Conservation (phyloP, 1,284 basidiomycete genomes). For the Xerocomus cyaneibrunnescens region DNA sequence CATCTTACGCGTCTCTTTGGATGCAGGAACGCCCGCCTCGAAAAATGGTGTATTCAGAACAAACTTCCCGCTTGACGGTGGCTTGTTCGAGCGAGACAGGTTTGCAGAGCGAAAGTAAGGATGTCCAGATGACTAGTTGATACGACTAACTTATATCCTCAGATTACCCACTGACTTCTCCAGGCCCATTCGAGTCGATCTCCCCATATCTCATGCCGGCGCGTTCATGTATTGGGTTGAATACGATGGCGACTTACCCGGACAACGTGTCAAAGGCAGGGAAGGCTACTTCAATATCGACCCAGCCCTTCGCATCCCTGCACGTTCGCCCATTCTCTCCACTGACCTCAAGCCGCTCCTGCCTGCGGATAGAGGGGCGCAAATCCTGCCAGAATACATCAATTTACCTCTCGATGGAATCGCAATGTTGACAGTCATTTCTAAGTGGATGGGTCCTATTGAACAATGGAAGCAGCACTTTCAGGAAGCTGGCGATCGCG, state of each 20-base stretch:
- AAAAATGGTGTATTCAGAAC: slow-evolving; percentile 90
- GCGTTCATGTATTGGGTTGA: slow-evolving; percentile 94
- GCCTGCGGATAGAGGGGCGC: slow-evolving; percentile 47
- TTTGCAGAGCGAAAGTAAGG: slow-evolving; percentile 76
- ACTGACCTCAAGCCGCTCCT: slow-evolving; percentile 52
- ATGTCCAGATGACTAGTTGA: not conserved
- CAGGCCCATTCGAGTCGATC: slow-evolving; percentile 88
- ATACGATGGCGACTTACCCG: slow-evolving; percentile 65
- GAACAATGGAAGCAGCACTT: slow-evolving; percentile 77
- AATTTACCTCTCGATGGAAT: slow-evolving; percentile 83
- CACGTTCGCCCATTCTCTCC: slow-evolving; percentile 71
- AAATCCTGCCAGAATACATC: slow-evolving; percentile 49
- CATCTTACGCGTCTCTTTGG: slow-evolving; percentile 84
- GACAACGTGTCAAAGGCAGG: slow-evolving; percentile 70
- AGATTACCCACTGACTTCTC: slow-evolving; percentile 81
- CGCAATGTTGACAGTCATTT: slow-evolving; percentile 84
- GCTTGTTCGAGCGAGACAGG: slow-evolving; percentile 73
- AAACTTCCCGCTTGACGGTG: slow-evolving; percentile 92
- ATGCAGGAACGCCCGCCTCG: slow-evolving; percentile 85
- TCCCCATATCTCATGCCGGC: slow-evolving; percentile 92
- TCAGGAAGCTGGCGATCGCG: slow-evolving; percentile 78
- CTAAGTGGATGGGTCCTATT: slow-evolving; percentile 94
- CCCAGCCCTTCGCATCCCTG: slow-evolving; percentile 75
- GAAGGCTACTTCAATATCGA: slow-evolving; percentile 96
- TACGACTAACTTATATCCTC: slow-evolving; percentile 15